Percentiles rank a stretch among this genome's conserved stretches.
These are phyloP conservation scores for Chara braunii DNA, from an alignment of 139 green algal genomes.

Conservation along the genomic window DNA sequence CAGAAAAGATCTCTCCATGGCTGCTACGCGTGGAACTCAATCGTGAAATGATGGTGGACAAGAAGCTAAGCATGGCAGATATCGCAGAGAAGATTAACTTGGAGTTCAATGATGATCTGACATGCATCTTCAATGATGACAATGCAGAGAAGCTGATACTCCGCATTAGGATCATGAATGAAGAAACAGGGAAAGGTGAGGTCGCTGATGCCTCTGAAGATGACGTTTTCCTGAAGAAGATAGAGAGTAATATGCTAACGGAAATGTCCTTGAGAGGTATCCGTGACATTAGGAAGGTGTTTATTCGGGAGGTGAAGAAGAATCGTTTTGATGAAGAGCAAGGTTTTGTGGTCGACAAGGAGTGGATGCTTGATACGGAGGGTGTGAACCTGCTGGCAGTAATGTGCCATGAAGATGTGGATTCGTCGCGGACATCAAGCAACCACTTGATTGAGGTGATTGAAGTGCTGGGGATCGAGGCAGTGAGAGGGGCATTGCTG, in stretches of 20 bases:
- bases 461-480: slow-evolving; percentile 92
- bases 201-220: slow-evolving; percentile 38
- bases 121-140: slow-evolving; percentile 91
- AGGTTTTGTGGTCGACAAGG: slow-evolving; percentile 58
- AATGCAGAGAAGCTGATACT: slow-evolving; percentile 90
- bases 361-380: slow-evolving; percentile 98
- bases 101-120: slow-evolving; percentile 83
- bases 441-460: slow-evolving; percentile 56
- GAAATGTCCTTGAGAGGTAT: slow-evolving; percentile 67
- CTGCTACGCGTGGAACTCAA: slow-evolving; percentile 92
- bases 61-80: slow-evolving; percentile 72
- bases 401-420: slow-evolving; percentile 78
- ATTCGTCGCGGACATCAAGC: slow-evolving; percentile 70
- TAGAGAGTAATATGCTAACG: slow-evolving; percentile 66
- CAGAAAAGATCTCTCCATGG: slow-evolving; percentile 74
- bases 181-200: slow-evolving; percentile 3
- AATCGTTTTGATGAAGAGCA: slow-evolving; percentile 41
- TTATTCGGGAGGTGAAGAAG: slow-evolving; percentile 75
- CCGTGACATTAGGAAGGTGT: slow-evolving; percentile 82
- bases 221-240: slow-evolving; percentile 66
- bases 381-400: slow-evolving; percentile 90
- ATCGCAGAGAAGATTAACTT: slow-evolving; percentile 68
- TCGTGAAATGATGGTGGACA: slow-evolving; percentile 88
- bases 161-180: slow-evolving; percentile 64
- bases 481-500: slow-evolving; percentile 72